A percentile compares a stretch with the other conserved stretches of the same genome.
These are phyloP conservation scores for Excoecaria agallocha DNA, from an alignment of 345 rosid species.

Conservation along the genomic window DNA sequence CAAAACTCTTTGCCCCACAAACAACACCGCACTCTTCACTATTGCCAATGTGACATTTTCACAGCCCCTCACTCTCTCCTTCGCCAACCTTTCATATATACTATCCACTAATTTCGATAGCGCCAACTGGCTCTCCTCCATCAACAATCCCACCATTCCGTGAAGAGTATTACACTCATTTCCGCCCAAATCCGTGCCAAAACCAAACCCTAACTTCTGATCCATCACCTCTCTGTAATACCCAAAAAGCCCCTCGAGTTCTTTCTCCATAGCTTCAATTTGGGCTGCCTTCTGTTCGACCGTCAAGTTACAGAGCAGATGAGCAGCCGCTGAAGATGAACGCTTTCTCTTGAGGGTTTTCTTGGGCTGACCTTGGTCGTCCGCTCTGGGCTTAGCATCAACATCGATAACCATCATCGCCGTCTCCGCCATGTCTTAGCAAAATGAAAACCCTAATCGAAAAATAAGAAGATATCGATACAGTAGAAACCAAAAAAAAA, in stretches of 20 bases:
- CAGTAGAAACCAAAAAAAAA: background rate
- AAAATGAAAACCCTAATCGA: slow-evolving; percentile 3
- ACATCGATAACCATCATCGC: slow-evolving; percentile 1
- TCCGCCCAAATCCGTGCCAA: slow-evolving; percentile 18
- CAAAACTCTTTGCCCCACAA: slow-evolving; percentile 69
- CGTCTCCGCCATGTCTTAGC: slow-evolving; percentile 2
- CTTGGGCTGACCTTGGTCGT: slow-evolving; percentile 27
- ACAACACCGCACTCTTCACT: slow-evolving; percentile 63
- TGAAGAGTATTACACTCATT: slow-evolving; percentile 38
- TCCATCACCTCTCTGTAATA: slow-evolving; percentile 48
- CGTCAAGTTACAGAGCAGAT: slow-evolving; percentile 13
- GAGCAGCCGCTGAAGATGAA: slow-evolving; percentile 2
- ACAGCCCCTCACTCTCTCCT: slow-evolving; percentile 19
- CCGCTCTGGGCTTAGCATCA: slow-evolving; percentile 7
- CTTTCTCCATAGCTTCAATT: slow-evolving; percentile 41
- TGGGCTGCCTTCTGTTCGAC: slow-evolving; percentile 43
- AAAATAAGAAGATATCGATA: background rate
- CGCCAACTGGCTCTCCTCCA: slow-evolving; percentile 74
- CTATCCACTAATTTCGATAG: slow-evolving; percentile 61
- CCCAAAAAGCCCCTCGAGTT: slow-evolving; percentile 50
- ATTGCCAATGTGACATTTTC: slow-evolving; percentile 29
- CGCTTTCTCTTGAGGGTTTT: slow-evolving; percentile 66
- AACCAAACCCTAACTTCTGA: slow-evolving; percentile 33
- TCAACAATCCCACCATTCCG: slow-evolving; percentile 50
- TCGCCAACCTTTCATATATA: slow-evolving; percentile 32